Base-by-base conservation (phyloP, 768 basidiomycete genomes). In the Kwoniella dendrophila region DNA sequence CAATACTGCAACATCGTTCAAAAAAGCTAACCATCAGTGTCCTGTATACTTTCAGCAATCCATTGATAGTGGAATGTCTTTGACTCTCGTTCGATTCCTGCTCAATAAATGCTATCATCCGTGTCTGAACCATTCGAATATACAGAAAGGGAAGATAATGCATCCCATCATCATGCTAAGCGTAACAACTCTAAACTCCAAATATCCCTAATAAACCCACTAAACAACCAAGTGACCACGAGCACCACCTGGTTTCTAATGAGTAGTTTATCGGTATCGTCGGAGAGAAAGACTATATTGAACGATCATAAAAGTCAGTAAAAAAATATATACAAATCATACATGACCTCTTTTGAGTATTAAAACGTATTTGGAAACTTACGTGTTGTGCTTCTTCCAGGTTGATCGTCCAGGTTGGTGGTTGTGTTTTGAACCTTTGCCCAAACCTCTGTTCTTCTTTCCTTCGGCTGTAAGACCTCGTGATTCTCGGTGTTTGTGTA, bases 311-410 rank as follows among this genome's bases (percentile, higher is more conserved):
- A 8, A 26, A 43, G 24, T 52, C 50, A 52, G 50, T 20, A 30
- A n/a, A n/a, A n/a, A n/a, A n/a, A n/a, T n/a, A n/a, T n/a, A n/a
- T n/a, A n/a, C n/a, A n/a, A n/a, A n/a, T n/a, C n/a, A n/a, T n/a
- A n/a, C n/a, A n/a, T n/a, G n/a, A n/a, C n/a, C n/a, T n/a, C n/a
- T n/a, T n/a, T n/a, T 32, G 53, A 54, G 20, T 8, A 10, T 10
- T 20, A 40, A 40, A 11, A 50, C 12, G 20, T 16, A 27, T n/a
- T n/a, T 33, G n/a, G n/a, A n/a, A n/a, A 68, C 67, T 67, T 45
- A 69, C 69, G 94, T 96, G 86, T 97, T 99, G 92, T 97, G 90
- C 80, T 85, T 92, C 82, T 90, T 92, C 93, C 93, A 98, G 82
- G 90, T 92, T 10, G 92, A 88, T 67, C 87, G 86, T 72, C 87